Evolutionary conservation across 2,329 filamentous ascomycete species (phyloP), one percentile per base, ranked within the genome.

Genomic region (Botrytis elliptica): DNA sequence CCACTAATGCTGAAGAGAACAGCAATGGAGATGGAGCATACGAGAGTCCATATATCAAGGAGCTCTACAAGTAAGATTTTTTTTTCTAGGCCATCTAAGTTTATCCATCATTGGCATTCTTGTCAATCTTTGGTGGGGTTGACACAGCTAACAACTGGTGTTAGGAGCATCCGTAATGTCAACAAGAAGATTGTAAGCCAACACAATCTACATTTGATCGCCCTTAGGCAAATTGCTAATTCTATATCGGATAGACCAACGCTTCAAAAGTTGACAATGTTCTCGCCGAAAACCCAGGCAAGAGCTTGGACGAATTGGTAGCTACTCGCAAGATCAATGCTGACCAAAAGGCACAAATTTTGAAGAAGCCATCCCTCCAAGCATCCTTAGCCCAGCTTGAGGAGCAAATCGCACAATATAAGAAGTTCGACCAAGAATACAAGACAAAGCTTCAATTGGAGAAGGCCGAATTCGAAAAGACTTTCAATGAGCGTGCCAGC

Each of bases 181-280:
- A 92, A 91, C 86, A 98, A 98, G 89, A 98, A 98, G 85, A 91
- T 98, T 80, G 93, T 97, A 84, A 85, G 92, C 86, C 38, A 49
- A 38, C 25, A 66, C 14, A 9, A 42, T 52, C 20, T 63, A 6
- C 40, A 12, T 18, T 36, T 38, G 22, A 62, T 55, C 3, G 16
- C 38, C 36, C 52, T 42, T 52, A 40, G 25, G 59, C 64, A 55
- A 57, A 71, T 65, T 70, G 38, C 77, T 80, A 76, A 80, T 68
- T 44, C 12, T 42, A 62, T 42, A n/a, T 14, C 71, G 72, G 29
- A 36, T 75, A 93, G 91, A 86, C 88, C 81, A 90, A 91, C 82
- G 90, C 90, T 77, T 88, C 89, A 79, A 94, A 93, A 84, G 91
- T 92, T 80, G 91, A 94, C 78, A 80, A 86, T 68, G 85, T 95